Conservation (phyloP, 2,329 filamentous ascomycete genomes). For the Fusarium staphyleae region DNA sequence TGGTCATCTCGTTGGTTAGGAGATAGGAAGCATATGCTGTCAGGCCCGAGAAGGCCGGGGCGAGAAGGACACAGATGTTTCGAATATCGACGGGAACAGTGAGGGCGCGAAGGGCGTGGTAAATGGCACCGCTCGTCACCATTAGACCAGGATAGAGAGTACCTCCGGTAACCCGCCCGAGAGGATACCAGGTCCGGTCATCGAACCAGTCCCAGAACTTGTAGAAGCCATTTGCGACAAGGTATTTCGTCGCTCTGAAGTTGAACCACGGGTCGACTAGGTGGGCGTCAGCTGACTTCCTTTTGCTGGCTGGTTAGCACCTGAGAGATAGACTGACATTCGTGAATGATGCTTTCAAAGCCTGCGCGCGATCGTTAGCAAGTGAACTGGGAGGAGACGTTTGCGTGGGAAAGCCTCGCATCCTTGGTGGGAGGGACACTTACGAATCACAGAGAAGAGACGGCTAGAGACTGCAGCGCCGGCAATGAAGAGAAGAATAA, state of each 20-base stretch:
- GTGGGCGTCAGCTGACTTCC: slow-evolving; percentile 41
- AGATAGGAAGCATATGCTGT: slow-evolving; percentile 94
- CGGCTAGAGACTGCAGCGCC: slow-evolving; percentile 90
- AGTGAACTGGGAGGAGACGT: background rate
- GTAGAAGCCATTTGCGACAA: slow-evolving; percentile 96
- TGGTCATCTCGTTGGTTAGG: slow-evolving; percentile 95
- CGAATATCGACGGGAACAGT: slow-evolving; percentile 96
- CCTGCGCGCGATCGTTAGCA: slow-evolving; percentile 59
- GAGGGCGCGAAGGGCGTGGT: slow-evolving; percentile 88
- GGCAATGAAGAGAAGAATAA: slow-evolving; percentile 91
- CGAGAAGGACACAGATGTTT: slow-evolving; percentile 97
- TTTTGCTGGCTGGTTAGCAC: slow-evolving; percentile 12
- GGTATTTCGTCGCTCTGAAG: slow-evolving; percentile 97
- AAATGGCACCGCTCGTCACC: slow-evolving; percentile 98
- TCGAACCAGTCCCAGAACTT: slow-evolving; percentile 99
- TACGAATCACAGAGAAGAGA: slow-evolving; percentile 98
- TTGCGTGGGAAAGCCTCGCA: background rate
- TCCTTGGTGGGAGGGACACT: slow-evolving; percentile 49
- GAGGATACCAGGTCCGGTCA: slow-evolving; percentile 98
- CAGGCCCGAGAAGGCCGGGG: slow-evolving; percentile 91
- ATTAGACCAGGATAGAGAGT: slow-evolving; percentile 99
- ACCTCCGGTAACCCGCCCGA: slow-evolving; percentile 96
- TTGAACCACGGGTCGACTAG: slow-evolving; percentile 99
- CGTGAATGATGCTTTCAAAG: slow-evolving; percentile 99
- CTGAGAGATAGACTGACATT: slow-evolving; percentile 73